A percentile compares a stretch with the other conserved stretches of the same genome.
phyloP scores from a whole-genome alignment of 2,329 filamentous ascomycete genomes.

The Purpureocillium takamizusanense region DNA sequence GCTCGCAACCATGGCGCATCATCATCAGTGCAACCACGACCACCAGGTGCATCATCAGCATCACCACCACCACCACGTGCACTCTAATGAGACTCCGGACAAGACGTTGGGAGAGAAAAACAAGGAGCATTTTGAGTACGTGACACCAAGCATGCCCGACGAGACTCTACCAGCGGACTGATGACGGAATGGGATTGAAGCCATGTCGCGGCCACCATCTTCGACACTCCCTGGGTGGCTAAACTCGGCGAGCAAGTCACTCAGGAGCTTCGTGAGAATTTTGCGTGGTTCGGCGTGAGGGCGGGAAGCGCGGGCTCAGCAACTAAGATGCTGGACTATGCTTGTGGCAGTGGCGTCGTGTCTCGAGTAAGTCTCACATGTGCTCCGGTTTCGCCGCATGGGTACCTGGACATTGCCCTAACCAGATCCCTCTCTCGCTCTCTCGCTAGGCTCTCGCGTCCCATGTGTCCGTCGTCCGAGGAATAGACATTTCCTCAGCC shows the following conservation, averaged over 20 bases:
- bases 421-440: neutral
- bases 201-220: conserved; percentile 8
- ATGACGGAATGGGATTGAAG: conserved; percentile 6
- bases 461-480: conserved; percentile 18
- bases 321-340: conserved; percentile 20
- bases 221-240: conserved; percentile 14
- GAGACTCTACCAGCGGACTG: neutral
- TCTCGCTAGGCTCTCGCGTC: conserved; percentile 19
- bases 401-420: no score
- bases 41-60: no score
- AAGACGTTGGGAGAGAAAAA: conserved; percentile 13
- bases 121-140: conserved; percentile 17
- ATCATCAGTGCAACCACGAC: neutral
- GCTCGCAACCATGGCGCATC: conserved; percentile 11
- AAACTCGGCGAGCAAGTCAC: conserved; percentile 15
- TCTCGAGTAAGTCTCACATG: conserved; percentile 7
- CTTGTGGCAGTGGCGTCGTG: conserved; percentile 19
- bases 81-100: conserved; percentile 1
- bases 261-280: conserved; percentile 13
- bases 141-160: no score
- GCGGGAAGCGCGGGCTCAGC: neutral
- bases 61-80: conserved; percentile 11
- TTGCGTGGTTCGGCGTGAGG: conserved; percentile 16
- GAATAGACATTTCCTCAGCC: conserved; percentile 23
- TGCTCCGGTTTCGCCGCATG: no score